Evolutionary conservation across 1,139 yeast genomes (phyloP).

Genomic region (Taphrina confusa): DNA sequence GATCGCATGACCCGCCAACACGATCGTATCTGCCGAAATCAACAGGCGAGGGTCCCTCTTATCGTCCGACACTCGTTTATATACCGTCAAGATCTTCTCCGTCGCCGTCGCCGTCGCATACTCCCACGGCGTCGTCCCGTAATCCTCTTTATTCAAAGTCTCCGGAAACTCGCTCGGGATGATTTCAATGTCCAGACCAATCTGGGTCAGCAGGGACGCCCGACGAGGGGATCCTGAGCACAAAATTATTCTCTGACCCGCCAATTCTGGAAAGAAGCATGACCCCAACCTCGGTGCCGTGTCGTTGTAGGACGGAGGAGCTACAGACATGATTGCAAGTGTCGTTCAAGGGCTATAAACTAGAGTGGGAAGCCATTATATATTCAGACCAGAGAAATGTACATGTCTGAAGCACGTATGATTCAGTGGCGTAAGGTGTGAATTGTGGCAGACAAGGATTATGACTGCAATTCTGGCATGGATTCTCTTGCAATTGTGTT

Average conservation of each 20-base stretch:
- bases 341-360: no score
- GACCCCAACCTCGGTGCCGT: slow-evolving; percentile 15
- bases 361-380: no score
- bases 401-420: no score
- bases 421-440: no score
- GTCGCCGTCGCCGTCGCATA: slow-evolving; percentile 73
- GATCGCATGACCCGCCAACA: slow-evolving; percentile 61
- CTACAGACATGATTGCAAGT: not conserved
- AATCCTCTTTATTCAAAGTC: slow-evolving; percentile 57
- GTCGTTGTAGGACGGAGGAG: slow-evolving; percentile 20
- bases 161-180: slow-evolving; percentile 70
- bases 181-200: slow-evolving; percentile 61
- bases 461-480: no score
- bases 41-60: slow-evolving; percentile 52
- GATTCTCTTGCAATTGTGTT: no score
- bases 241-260: slow-evolving; percentile 53
- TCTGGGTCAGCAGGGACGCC: slow-evolving; percentile 61
- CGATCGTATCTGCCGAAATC: slow-evolving; percentile 83
- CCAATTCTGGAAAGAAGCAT: slow-evolving; percentile 39
- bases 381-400: no score
- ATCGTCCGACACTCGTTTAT: slow-evolving; percentile 48
- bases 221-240: slow-evolving; percentile 89
- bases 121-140: slow-evolving; percentile 46
- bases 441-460: no score
- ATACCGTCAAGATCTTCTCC: slow-evolving; percentile 64